Conservation (phyloP, 805 yeast genomes). For the Lipomyces sp. region DNA sequence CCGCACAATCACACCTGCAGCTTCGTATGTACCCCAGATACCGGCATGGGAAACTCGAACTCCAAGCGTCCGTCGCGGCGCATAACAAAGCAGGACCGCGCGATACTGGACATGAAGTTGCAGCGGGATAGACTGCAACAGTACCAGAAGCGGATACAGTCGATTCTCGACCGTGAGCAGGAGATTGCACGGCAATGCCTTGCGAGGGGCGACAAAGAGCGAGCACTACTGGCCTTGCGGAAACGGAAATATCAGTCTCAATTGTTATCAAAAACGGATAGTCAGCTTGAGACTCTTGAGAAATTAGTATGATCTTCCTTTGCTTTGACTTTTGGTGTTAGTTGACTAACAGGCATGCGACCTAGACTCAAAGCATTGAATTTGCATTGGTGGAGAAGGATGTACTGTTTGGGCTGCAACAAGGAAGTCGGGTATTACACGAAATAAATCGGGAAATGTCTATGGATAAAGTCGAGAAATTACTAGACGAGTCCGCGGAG, state of each 20-base stretch:
- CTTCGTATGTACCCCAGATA: neutral
- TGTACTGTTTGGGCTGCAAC: constrained; percentile 71
- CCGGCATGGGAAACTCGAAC: constrained; percentile 38
- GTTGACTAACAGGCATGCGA: neutral
- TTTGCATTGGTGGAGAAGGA: constrained; percentile 86
- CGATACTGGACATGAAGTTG: constrained; percentile 78
- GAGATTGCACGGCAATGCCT: constrained; percentile 57
- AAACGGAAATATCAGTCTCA: constrained; percentile 79
- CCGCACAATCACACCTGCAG: too few species aligned
- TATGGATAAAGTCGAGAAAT: constrained; percentile 70
- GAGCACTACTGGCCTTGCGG: constrained; percentile 67
- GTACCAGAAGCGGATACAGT: constrained; percentile 59
- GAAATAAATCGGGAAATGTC: constrained; percentile 76
- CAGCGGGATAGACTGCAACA: constrained; percentile 83
- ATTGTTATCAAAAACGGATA: constrained; percentile 64
- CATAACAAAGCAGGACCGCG: constrained; percentile 80
- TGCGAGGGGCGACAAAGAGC: constrained; percentile 49
- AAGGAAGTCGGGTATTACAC: constrained; percentile 74
- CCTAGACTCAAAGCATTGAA: constrained; percentile 52
- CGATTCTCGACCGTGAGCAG: constrained; percentile 59
- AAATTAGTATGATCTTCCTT: constrained; percentile 51
- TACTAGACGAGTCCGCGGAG: constrained; percentile 81
- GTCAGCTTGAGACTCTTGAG: constrained; percentile 77
- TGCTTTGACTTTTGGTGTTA: constrained; percentile 35
- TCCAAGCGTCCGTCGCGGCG: constrained; percentile 40